These are phyloP conservation scores for Clonostachys chloroleuca DNA, from an alignment of 2,329 filamentous ascomycete genomes.

Conservation along the genomic window DNA sequence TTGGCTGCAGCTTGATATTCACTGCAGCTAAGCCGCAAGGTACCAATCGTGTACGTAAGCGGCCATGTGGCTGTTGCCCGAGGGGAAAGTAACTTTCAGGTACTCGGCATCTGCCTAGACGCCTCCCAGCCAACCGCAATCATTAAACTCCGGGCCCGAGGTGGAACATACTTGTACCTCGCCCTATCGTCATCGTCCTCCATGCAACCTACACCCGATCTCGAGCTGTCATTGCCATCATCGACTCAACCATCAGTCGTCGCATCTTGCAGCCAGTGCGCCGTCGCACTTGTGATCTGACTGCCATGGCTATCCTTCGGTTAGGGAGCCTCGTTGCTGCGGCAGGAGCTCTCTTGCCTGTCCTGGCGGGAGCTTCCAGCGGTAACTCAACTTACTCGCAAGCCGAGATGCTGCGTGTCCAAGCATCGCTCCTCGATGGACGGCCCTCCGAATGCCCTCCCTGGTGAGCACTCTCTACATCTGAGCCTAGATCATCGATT, in stretches of 20 bases:
- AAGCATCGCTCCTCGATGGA: slow-evolving; percentile 68
- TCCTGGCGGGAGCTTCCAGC: slow-evolving; percentile 23
- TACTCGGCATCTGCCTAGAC: neutral
- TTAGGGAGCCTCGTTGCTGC: slow-evolving; percentile 31
- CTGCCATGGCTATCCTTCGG: slow-evolving; percentile 32
- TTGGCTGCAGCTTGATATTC: too few relatives aligned
- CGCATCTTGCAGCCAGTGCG: neutral
- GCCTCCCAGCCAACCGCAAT: neutral
- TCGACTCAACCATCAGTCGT: neutral
- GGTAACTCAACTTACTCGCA: slow-evolving; percentile 56
- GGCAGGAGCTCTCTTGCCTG: slow-evolving; percentile 22
- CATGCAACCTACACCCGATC: neutral
- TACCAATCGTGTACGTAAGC: too few relatives aligned
- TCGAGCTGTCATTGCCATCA: neutral
- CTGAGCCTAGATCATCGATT: neutral
- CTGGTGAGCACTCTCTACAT: slow-evolving; percentile 43
- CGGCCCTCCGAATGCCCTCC: slow-evolving; percentile 75
- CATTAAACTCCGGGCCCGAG: too few relatives aligned
- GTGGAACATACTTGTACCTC: neutral
- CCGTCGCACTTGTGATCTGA: slow-evolving; percentile 2
- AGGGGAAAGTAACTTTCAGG: too few relatives aligned
- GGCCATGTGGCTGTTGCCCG: too few relatives aligned
- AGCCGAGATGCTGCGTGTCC: slow-evolving; percentile 55
- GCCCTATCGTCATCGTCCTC: neutral
- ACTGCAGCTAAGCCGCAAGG: too few relatives aligned